A percentile compares a stretch with the other conserved stretches of the same genome.
These are phyloP conservation scores for Colletotrichum cereale DNA, from an alignment of 2,329 filamentous ascomycete species.

Conservation along the genomic window DNA sequence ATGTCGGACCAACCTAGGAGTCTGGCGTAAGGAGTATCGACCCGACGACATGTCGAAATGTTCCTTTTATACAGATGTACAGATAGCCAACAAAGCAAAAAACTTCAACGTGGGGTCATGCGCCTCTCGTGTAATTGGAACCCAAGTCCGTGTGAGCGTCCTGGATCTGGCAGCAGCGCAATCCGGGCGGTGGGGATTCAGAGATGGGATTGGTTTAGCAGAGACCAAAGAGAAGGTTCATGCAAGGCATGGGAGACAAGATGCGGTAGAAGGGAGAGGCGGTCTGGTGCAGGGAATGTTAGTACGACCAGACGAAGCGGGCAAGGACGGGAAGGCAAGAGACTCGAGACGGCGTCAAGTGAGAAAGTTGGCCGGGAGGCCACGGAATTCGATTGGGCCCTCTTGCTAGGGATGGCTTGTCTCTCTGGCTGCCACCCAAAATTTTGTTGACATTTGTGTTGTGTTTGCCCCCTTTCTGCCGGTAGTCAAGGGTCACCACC, in stretches of 20 bases:
- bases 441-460: conserved; percentile 40
- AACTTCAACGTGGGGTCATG: conserved; percentile 35
- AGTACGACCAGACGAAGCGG: conserved; percentile 31
- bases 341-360: conserved; percentile 27
- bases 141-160: conserved; percentile 26
- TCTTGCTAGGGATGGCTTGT: neutral
- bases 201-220: conserved; percentile 14
- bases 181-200: conserved; percentile 26
- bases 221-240: neutral
- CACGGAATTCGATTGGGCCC: conserved; percentile 29
- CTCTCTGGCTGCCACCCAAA: conserved; percentile 26
- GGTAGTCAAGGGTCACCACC: conserved; percentile 38
- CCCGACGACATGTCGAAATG: conserved; percentile 50
- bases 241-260: conserved; percentile 22
- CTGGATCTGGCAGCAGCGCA: conserved; percentile 18
- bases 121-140: conserved; percentile 39
- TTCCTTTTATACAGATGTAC: conserved; percentile 29
- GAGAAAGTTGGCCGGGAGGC: conserved; percentile 32
- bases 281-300: conserved; percentile 29
- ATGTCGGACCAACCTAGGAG: conserved; percentile 50
- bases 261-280: conserved; percentile 10
- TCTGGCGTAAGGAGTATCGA: conserved; percentile 55
- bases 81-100: neutral
- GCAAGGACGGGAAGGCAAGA: conserved; percentile 18
- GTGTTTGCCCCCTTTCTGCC: conserved; percentile 39